Base-by-base conservation (phyloP, 1,284 basidiomycete species). In the Phylloporus sp. region DNA sequence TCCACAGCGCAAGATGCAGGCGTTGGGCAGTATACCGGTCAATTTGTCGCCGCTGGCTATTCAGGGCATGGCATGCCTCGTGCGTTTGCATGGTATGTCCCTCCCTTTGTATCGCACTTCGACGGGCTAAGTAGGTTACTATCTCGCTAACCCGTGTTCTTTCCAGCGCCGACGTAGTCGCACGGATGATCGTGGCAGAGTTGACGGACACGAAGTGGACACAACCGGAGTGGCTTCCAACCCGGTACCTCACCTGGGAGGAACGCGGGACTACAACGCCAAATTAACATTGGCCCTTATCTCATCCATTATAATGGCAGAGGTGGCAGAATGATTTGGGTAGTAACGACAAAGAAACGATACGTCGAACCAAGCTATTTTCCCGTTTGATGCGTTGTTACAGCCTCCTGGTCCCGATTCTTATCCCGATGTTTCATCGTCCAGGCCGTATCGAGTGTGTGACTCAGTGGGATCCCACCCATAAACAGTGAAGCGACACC, bases 61-160 rank as follows among this genome's bases (percentile, higher is more conserved):
- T 81, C 84, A 0, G 92, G 92, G 0, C 92, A 94, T 69, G 93
- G 93, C 0, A 94, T 95, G 91, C 87, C 91, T 6, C 84, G 91
- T 4, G 87, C 90, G 0, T 92, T 84, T 70, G 85, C 82, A 49
- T 93, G 91, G 44, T 64, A 13, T n/a, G n/a, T n/a, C n/a, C n/a
- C n/a, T n/a, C n/a, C n/a, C n/a, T n/a, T n/a, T n/a, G n/a, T n/a
- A n/a, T n/a, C n/a, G n/a, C n/a, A n/a, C n/a, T n/a, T n/a, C n/a
- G n/a, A n/a, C n/a, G n/a, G n/a, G n/a, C n/a, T n/a, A n/a, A n/a
- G n/a, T n/a, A n/a, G n/a, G n/a, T n/a, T n/a, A n/a, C n/a, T n/a
- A n/a, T n/a, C n/a, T n/a, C 40, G 29, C 7, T 28, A 24, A 22
- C 53, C 39, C 12, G 6, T 42, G 26, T 46, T 32, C 55, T 56